phyloP scores from a whole-genome alignment of 495 filamentous ascomycete genomes.

The Xylaria flabelliformis region DNA sequence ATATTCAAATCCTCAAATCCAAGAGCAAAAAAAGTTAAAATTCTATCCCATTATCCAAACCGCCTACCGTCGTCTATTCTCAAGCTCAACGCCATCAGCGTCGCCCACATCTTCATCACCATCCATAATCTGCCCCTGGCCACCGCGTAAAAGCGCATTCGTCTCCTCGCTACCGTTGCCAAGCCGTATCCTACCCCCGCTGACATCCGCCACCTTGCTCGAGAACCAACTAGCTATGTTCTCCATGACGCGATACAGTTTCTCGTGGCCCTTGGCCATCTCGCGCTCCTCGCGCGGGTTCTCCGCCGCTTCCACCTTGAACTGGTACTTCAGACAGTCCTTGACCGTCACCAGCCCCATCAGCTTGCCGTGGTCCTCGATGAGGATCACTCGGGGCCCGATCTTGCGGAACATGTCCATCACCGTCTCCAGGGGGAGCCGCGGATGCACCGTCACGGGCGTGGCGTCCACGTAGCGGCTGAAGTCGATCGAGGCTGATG shows the following conservation, averaged over 20 bases:
- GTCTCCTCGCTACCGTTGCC: conserved; percentile 34
- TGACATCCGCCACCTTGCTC: conserved; percentile 53
- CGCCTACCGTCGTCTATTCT: conserved; percentile 42
- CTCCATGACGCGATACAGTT: conserved; percentile 70
- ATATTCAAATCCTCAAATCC: too few relatives aligned
- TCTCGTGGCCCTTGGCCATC: conserved; percentile 63
- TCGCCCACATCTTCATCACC: conserved; percentile 65
- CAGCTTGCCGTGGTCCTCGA: conserved; percentile 86
- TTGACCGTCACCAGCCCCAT: conserved; percentile 92
- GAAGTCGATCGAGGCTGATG: conserved; percentile 77
- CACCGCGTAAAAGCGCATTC: conserved; percentile 32
- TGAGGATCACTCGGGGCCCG: conserved; percentile 89
- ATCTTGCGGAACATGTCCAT: conserved; percentile 99
- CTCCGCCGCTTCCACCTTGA: conserved; percentile 92
- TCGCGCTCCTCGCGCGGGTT: conserved; percentile 64
- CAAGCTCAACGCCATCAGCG: conserved; percentile 68
- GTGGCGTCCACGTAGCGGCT: conserved; percentile 88
- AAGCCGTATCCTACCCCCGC: conserved; percentile 57
- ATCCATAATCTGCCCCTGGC: conserved; percentile 61
- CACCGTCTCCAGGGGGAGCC: conserved; percentile 91
- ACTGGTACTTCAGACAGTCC: conserved; percentile 96
- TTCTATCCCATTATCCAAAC: neutral
- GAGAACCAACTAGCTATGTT: conserved; percentile 62
- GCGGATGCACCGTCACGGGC: conserved; percentile 88
- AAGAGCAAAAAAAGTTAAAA: neutral